A percentile compares a stretch with the other conserved stretches of the same genome.
phyloP scores from a whole-genome alignment of 2,329 filamentous ascomycete genomes.

The Sarocladium oryzae region DNA sequence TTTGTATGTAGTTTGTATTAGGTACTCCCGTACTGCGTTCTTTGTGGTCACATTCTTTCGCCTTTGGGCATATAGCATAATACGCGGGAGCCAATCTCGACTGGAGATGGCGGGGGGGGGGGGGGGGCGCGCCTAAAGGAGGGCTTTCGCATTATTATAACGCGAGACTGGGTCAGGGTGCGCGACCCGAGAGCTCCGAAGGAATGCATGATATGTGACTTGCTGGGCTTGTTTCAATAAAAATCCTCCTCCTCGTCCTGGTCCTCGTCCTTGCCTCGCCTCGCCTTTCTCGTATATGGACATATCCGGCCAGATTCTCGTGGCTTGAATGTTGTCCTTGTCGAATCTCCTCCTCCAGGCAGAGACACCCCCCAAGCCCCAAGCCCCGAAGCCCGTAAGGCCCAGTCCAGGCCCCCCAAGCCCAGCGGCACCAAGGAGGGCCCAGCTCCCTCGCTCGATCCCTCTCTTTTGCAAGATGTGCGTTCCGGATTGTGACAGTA shows the following conservation, averaged over 20 bases:
- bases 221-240: background rate
- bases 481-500: background rate
- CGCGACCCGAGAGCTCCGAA: background rate
- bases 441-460: too few species aligned
- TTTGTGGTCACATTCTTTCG: background rate
- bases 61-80: background rate
- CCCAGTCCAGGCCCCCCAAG: background rate
- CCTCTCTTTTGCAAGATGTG: too few species aligned
- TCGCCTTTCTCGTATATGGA: background rate
- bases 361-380: too few species aligned
- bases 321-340: too few species aligned
- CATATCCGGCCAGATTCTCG: too few species aligned
- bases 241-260: background rate
- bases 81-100: constrained; percentile 2
- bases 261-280: background rate
- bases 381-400: too few species aligned
- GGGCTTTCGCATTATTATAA: background rate
- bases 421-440: background rate
- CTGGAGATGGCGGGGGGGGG: too few species aligned
- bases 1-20: too few species aligned
- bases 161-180: background rate
- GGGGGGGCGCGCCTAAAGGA: too few species aligned
- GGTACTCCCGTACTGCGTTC: too few species aligned
- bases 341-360: too few species aligned
- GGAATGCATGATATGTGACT: background rate